These are phyloP conservation scores for Allomyces macrogynus DNA, from an alignment of 192 early-diverging fungal genomes.

Conservation along the genomic window DNA sequence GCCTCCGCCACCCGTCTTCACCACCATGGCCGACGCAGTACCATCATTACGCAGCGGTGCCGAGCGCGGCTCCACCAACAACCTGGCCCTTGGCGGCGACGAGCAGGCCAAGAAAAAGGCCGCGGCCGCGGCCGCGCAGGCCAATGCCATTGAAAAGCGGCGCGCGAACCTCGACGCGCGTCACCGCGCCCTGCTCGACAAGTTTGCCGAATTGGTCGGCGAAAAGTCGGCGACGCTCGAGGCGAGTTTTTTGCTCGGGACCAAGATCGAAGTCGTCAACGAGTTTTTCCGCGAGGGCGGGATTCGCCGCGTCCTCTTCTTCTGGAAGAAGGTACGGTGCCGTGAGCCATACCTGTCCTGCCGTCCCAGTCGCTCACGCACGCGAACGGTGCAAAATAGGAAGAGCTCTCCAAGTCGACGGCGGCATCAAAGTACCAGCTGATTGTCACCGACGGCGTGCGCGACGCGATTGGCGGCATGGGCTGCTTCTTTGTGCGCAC, in stretches of 20 bases:
- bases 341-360: too few relatives aligned
- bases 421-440: slow-evolving; percentile 12
- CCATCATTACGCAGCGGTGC: too few relatives aligned
- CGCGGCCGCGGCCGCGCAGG: not conserved
- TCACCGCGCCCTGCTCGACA: slow-evolving; percentile 35
- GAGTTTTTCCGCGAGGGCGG: slow-evolving; percentile 41
- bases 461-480: slow-evolving; percentile 26
- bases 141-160: slow-evolving; percentile 25
- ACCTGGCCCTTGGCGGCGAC: not conserved
- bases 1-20: too few relatives aligned
- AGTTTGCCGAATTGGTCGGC: slow-evolving; percentile 28
- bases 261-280: slow-evolving; percentile 33
- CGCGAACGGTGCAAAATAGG: too few relatives aligned
- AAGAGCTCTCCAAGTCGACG: not conserved
- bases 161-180: slow-evolving; percentile 28
- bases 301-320: slow-evolving; percentile 26
- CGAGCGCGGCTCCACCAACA: not conserved
- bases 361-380: too few relatives aligned
- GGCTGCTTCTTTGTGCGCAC: slow-evolving; percentile 36
- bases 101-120: not conserved
- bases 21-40: too few relatives aligned
- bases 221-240: slow-evolving; percentile 34
- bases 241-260: slow-evolving; percentile 27
- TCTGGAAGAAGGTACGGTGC: slow-evolving; percentile 31
- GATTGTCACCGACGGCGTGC: slow-evolving; percentile 28